A percentile compares a stretch with the other conserved stretches of the same genome.
Evolutionary conservation across 2,329 filamentous ascomycete species (phyloP).

Genomic region (Arthrobotrys conoides): DNA sequence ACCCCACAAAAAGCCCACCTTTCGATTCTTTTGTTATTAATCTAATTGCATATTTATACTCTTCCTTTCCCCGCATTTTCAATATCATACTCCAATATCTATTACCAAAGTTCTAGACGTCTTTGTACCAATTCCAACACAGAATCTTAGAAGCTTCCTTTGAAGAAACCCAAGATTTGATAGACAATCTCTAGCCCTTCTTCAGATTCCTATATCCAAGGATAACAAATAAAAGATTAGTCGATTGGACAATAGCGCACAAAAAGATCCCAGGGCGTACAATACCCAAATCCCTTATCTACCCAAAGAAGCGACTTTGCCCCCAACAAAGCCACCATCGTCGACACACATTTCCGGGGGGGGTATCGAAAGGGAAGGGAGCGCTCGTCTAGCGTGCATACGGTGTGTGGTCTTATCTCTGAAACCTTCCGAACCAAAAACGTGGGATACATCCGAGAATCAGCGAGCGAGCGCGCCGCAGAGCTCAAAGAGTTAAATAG

Average conservation of each 20-base stretch:
- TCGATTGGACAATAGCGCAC: constrained; percentile 39
- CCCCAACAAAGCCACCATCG: constrained; percentile 43
- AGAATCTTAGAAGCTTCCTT: background rate
- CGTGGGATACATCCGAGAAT: constrained; percentile 46
- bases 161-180: constrained; percentile 18
- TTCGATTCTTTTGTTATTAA: constrained; percentile 10
- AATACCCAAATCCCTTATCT: constrained; percentile 24
- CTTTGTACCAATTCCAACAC: constrained; percentile 10
- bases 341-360: constrained; percentile 23
- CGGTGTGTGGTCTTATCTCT: constrained; percentile 52
- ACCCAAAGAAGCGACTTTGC: constrained; percentile 36
- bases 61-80: constrained; percentile 49
- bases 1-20: constrained; percentile 49
- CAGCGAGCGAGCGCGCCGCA: background rate
- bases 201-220: constrained; percentile 15
- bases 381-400: constrained; percentile 16
- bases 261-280: constrained; percentile 12
- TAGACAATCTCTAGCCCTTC: constrained; percentile 10
- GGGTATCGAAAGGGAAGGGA: too few relatives aligned
- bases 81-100: background rate
- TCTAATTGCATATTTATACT: constrained; percentile 33
- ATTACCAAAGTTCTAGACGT: constrained; percentile 10
- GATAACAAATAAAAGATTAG: constrained; percentile 48
- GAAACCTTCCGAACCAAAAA: constrained; percentile 56
- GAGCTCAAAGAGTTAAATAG: constrained; percentile 57